Percentiles rank a stretch among this genome's conserved stretches.
Evolutionary conservation across 495 filamentous ascomycete species (phyloP).

Genomic region (Penicillium roqueforti): DNA sequence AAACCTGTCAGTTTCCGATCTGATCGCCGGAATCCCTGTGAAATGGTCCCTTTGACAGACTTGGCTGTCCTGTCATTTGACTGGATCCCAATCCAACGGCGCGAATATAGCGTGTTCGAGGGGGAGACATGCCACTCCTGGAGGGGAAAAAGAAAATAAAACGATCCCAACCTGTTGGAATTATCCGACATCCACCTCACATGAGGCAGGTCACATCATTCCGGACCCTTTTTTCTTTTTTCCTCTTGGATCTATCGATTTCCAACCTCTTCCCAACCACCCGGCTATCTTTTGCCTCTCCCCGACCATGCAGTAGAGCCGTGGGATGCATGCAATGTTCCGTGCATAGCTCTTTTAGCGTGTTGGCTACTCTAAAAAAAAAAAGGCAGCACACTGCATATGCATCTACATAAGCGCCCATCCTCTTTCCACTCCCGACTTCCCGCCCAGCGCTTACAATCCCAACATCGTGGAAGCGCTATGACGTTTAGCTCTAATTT

Average conservation of each 20-base stretch:
- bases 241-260: constrained; percentile 16
- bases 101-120: constrained; percentile 23
- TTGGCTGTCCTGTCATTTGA: too few relatives aligned
- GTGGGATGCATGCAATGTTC: constrained; percentile 13
- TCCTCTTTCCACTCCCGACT: background rate
- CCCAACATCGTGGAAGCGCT: background rate
- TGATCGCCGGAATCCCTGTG: constrained; percentile 5
- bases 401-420: constrained; percentile 18
- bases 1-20: constrained; percentile 17
- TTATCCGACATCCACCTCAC: constrained; percentile 12
- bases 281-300: background rate
- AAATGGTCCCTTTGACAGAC: too few relatives aligned
- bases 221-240: background rate
- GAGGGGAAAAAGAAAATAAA: too few relatives aligned
- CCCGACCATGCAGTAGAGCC: background rate
- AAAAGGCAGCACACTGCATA: background rate
- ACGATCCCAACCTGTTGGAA: too few relatives aligned
- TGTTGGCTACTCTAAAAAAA: constrained; percentile 7
- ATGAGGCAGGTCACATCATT: constrained; percentile 20
- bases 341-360: background rate
- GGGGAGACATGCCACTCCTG: constrained; percentile 8
- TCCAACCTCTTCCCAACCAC: constrained; percentile 1
- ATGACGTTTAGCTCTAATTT: background rate
- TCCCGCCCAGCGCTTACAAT: constrained; percentile 21
- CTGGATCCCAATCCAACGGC: too few relatives aligned